Base-by-base conservation (phyloP, 2,329 filamentous ascomycete genomes). In the Aspergillus alliaceus region DNA sequence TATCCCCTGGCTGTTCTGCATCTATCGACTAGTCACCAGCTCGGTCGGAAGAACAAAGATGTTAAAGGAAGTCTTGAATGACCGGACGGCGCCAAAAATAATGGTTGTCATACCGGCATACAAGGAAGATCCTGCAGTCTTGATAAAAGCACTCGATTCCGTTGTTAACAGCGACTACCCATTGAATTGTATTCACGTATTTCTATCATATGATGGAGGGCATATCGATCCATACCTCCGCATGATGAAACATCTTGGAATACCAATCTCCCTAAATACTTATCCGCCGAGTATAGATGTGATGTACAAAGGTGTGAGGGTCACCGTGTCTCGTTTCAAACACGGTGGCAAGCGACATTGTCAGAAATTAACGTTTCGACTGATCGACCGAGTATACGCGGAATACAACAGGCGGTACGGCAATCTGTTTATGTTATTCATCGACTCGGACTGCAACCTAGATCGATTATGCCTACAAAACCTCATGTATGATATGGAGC, bases 401-500 rank as follows among this genome's bases (percentile, higher is more conserved):
- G 85, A 92, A 56, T 98, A 98, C 64, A 81, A 96, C 53, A 89
- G 88, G 75, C 83, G 86, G 48, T 91, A 96, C 70, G 93, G 98
- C 75, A 91, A 98, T 66, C 80, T 98, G 0, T 98, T 98, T 72
- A 89, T 98, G 53, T 84, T 98, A 11, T 98, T 98, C 77, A 97
- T 98, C 71, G 93, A 98, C 77, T 97, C 93, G 0, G 93, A 98
- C 72, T 98, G 95, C 75, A 95, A 97, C 60, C 80, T 98, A 50
- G 93, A 98, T 78, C 85, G 87, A 57, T 86, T 93, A 39, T 98
- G 93, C 72, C 85, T 98, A 58, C 93, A 97, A 72, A 98, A 97
- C 74, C 98, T 98, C 76, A 90, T 98, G 79, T 97, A 95, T 75
- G 93, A 98, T 72, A 98, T 98, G 95, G 92, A 98, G 75, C 81